Percentiles rank a stretch among this genome's conserved stretches.
phyloP scores from a whole-genome alignment of 1,139 yeast species.

The Debaryomyces robertsiae region DNA sequence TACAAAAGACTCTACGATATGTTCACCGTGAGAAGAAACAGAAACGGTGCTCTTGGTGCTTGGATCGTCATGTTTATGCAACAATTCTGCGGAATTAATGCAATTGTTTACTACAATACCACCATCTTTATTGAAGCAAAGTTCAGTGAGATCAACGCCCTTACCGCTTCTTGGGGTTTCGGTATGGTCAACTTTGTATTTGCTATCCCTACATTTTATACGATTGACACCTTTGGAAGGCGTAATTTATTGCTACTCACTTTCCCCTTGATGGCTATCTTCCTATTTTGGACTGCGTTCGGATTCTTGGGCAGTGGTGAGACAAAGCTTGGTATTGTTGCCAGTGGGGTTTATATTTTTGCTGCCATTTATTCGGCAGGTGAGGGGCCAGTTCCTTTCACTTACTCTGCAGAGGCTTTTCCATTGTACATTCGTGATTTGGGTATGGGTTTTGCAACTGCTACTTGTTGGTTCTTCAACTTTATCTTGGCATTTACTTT shows the following conservation, averaged over 20 bases:
- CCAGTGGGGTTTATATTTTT: conserved; percentile 74
- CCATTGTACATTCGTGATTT: conserved; percentile 82
- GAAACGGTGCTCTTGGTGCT: conserved; percentile 81
- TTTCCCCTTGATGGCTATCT: conserved; percentile 73
- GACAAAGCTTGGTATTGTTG: conserved; percentile 66
- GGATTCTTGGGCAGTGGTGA: conserved; percentile 66
- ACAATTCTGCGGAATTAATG: conserved; percentile 91
- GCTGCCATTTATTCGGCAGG: conserved; percentile 79
- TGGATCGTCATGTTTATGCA: conserved; percentile 88
- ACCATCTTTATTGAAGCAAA: conserved; percentile 72
- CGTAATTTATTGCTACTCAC: conserved; percentile 68
- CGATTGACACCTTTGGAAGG: conserved; percentile 81
- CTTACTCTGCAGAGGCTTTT: conserved; percentile 86
- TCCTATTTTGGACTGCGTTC: conserved; percentile 71
- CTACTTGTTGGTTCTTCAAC: conserved; percentile 85
- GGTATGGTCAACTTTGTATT: conserved; percentile 80
- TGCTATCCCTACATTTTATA: conserved; percentile 81
- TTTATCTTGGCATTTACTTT: conserved; percentile 80
- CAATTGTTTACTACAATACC: conserved; percentile 80
- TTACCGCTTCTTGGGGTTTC: conserved; percentile 84
- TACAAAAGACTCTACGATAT: conserved; percentile 54
- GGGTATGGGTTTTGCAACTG: conserved; percentile 85
- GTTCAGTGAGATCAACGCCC: conserved; percentile 59
- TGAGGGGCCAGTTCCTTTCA: conserved; percentile 90
- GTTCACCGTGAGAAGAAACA: conserved; percentile 72